These are phyloP conservation scores for Psidium friedrichsthalianum DNA, from an alignment of 345 rosid genomes.

Conservation along the genomic window DNA sequence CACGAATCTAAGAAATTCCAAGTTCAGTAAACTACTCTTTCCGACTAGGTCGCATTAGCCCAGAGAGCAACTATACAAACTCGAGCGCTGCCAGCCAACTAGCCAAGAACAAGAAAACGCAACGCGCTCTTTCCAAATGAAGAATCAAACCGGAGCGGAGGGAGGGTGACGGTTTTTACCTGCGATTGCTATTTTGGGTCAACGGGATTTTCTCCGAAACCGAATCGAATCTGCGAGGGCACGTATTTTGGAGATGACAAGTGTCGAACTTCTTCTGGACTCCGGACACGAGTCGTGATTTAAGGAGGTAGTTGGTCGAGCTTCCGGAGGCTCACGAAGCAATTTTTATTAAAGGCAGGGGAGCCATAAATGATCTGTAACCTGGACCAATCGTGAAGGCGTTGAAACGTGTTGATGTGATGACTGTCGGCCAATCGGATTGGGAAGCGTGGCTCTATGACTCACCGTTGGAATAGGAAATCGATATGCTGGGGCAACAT, in stretches of 20 bases:
- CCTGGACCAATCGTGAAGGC: conserved; percentile 39
- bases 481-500: background rate
- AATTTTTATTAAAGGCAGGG: background rate
- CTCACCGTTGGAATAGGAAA: conserved; percentile 8
- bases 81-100: background rate
- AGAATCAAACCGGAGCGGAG: background rate
- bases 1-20: background rate
- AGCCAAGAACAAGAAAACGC: background rate
- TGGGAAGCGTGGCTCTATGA: conserved; percentile 21
- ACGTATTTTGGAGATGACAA: conserved; percentile 45
- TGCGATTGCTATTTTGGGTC: background rate
- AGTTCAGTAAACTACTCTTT: background rate
- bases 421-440: conserved; percentile 13
- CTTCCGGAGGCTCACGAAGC: background rate
- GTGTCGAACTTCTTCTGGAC: conserved; percentile 35
- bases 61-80: background rate
- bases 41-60: background rate
- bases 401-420: conserved; percentile 24
- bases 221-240: background rate
- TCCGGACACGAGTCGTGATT: conserved; percentile 55
- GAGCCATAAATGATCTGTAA: conserved; percentile 19
- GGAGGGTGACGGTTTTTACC: background rate
- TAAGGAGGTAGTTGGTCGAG: conserved; percentile 24
- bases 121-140: background rate
- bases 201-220: background rate